These are phyloP conservation scores for Boletus sp. DNA, from an alignment of 1,284 basidiomycete species.

Conservation along the genomic window DNA sequence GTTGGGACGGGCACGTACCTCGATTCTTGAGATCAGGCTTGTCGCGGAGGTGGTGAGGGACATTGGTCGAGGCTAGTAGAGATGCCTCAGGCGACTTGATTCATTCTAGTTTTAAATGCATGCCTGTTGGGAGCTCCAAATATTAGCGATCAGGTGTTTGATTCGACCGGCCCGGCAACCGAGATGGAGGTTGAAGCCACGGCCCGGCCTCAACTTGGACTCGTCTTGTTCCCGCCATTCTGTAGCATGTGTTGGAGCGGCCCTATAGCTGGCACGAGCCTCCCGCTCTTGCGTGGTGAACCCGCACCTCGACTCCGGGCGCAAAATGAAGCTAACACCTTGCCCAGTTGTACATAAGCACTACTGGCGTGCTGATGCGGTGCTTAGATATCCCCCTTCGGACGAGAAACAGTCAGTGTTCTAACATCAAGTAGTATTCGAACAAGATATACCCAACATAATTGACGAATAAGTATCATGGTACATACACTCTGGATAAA, in stretches of 20 bases:
- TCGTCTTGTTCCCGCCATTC: background rate
- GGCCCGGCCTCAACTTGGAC: background rate
- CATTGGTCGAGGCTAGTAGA: conserved; percentile 7
- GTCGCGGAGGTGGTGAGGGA: conserved; percentile 16
- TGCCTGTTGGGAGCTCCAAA: background rate
- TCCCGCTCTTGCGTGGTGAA: too few species aligned
- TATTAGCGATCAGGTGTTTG: conserved; percentile 2
- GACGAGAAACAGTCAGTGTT: too few species aligned
- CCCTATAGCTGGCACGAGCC: too few species aligned
- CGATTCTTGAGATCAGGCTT: conserved; percentile 23
- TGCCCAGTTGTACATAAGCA: background rate
- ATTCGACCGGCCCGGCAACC: background rate
- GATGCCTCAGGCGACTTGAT: background rate
- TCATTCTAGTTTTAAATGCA: background rate
- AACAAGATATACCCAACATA: conserved; percentile 10
- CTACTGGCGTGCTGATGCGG: too few species aligned
- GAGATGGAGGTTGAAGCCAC: background rate
- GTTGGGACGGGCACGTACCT: conserved; percentile 9
- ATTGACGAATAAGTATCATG: conserved; percentile 20
- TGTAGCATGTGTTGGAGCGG: too few species aligned
- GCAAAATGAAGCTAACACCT: too few species aligned
- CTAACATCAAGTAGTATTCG: background rate
- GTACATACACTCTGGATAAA: conserved; percentile 12
- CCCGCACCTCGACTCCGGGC: too few species aligned
- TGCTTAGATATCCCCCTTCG: background rate